A percentile compares a stretch with the other conserved stretches of the same genome.
Conservation (phyloP, 129 eudicot species). For the Artemisia tridentata region DNA sequence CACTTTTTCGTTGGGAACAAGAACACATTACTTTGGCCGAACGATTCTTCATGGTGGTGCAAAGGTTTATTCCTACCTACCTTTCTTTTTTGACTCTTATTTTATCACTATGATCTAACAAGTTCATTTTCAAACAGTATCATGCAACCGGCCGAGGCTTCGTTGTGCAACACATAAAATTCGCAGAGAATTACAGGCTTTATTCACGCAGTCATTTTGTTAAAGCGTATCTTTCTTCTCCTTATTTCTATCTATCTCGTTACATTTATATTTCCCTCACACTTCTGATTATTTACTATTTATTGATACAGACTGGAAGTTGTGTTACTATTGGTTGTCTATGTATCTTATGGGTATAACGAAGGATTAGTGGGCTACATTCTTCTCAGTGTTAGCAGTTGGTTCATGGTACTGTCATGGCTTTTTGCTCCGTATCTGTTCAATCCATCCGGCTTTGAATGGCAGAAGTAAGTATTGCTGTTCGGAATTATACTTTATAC, state of each 20-base stretch:
- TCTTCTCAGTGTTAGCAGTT: constrained; percentile 90
- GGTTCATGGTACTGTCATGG: constrained; percentile 97
- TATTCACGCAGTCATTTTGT: constrained; percentile 98
- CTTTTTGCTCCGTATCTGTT: constrained; percentile 93
- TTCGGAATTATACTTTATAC: not conserved
- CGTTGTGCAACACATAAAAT: constrained; percentile 90
- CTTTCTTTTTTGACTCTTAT: not conserved
- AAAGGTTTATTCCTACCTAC: constrained; percentile 39
- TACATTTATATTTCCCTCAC: not conserved
- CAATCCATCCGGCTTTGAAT: constrained; percentile 96
- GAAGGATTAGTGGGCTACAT: constrained; percentile 64
- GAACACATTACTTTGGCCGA: constrained; percentile 97
- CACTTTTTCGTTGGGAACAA: constrained; percentile 97
- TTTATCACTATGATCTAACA: constrained; percentile 4
- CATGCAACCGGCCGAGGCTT: constrained; percentile 99
- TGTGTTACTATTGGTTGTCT: constrained; percentile 70
- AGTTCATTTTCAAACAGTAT: constrained; percentile 52
- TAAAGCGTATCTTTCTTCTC: constrained; percentile 67
- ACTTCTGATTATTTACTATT: not conserved
- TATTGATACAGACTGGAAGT: constrained; percentile 68
- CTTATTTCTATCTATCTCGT: constrained; percentile 34
- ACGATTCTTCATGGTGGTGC: constrained; percentile 99
- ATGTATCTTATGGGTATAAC: constrained; percentile 68
- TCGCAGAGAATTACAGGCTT: constrained; percentile 95
- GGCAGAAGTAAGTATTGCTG: constrained; percentile 76